Conservation (phyloP, 2,329 filamentous ascomycete genomes). For the Coniochaeta hoffmannii region DNA sequence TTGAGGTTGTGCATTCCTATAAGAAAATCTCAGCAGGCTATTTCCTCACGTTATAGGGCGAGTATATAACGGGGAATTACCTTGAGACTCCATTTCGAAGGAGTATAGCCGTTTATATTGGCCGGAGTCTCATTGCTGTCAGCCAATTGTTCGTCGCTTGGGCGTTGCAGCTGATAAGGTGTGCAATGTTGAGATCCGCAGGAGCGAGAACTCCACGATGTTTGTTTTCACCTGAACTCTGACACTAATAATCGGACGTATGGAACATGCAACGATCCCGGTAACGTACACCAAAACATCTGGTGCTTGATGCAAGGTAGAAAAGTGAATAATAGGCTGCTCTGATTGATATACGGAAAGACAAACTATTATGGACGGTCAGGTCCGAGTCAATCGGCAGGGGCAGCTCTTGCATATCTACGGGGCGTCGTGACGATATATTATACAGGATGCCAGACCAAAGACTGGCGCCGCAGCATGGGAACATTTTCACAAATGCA, state of each 20-base stretch:
- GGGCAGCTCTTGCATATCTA: neutral
- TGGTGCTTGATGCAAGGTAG: neutral
- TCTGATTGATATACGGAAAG: neutral
- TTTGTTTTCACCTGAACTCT: neutral
- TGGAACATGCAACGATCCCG: neutral
- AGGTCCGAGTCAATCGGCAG: slow-evolving; percentile 6
- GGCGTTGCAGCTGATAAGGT: neutral
- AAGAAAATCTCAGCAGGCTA: neutral
- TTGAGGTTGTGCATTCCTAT: neutral
- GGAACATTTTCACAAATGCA: neutral
- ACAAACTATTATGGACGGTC: neutral
- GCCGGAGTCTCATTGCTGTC: neutral
- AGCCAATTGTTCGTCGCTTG: neutral
- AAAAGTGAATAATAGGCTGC: neutral
- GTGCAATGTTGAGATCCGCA: neutral
- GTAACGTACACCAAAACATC: neutral
- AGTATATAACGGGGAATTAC: neutral
- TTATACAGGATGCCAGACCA: neutral
- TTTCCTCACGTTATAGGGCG: neutral
- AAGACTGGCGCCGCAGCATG: neutral
- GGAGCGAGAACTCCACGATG: neutral
- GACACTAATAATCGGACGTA: neutral
- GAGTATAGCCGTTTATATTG: neutral
- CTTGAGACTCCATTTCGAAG: neutral
- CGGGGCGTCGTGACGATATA: slow-evolving; percentile 5